Base-by-base conservation (phyloP, 2,329 filamentous ascomycete genomes). In the Tolypocladium nubicola region DNA sequence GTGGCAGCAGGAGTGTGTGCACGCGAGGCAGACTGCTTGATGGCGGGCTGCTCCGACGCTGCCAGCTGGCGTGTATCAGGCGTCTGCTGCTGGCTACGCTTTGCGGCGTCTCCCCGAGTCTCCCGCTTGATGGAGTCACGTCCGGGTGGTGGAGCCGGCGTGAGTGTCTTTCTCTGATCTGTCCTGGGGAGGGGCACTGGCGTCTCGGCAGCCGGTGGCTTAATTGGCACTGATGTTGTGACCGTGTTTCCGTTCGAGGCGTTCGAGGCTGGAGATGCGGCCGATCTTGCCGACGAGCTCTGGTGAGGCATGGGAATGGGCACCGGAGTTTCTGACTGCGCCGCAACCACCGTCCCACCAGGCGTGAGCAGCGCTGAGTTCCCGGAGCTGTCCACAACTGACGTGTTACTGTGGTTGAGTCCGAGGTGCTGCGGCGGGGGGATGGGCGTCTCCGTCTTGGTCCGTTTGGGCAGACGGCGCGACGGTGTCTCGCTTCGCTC, bases 401-500 rank as follows among this genome's bases (percentile, higher is more conserved):
- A 62, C 19, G 60, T 62, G 43, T 70, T 64, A 64, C 64, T 63
- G 61, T 69, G 62, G 43, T 59, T 66, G 47, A 69, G 62, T 26
- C 62, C 63, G 35, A 64, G 68, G 39, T 74, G 73, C 33, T 72
- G 69, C 16, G 75, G 75, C 47, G 75, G 75, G 53, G 77, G 79
- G 37, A 83, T 74, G 13, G 80, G 81, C 16, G 81, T 83, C 66
- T 83, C 81, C 30, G 77, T 82, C 67, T 83, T 83, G 61, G 72
- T 77, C 39, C 79, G 76, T 65, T 83, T 83, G 33, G 71, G 58
- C 57, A 71, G 73, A 37, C 76, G 77, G 39, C 68, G 71, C n/a
- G 66, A 56, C 5, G 68, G 63, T 21, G 67, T 64, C 43, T 63
- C 60, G 55, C 52, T 33, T 43, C 52, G 30, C 30, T 72, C 70